A percentile compares a stretch with the other conserved stretches of the same genome.
These are phyloP conservation scores for Phytopythium cucurbitacearum DNA, from an alignment of 352 stramenopile species.

Conservation along the genomic window DNA sequence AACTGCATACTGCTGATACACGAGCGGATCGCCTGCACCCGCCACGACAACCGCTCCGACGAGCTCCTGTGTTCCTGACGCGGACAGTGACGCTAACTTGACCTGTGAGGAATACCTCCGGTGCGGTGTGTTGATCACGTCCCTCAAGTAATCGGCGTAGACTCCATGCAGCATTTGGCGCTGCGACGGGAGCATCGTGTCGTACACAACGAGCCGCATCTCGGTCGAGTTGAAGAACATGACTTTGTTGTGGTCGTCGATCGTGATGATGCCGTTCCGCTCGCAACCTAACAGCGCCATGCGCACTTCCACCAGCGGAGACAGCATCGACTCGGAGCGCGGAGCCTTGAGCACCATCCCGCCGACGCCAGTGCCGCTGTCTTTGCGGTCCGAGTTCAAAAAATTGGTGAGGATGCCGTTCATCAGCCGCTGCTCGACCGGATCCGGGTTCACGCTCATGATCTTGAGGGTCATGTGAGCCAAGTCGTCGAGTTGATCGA, in stretches of 20 bases:
- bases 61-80: too few relatives aligned
- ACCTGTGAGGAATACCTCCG: too few relatives aligned
- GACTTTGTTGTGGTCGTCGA: conserved; percentile 48
- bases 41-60: too few relatives aligned
- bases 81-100: too few relatives aligned
- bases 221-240: conserved; percentile 70
- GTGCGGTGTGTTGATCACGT: conserved; percentile 11
- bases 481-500: conserved; percentile 45
- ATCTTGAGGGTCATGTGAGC: conserved; percentile 63
- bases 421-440: conserved; percentile 53
- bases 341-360: conserved; percentile 33
- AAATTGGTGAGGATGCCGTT: conserved; percentile 50
- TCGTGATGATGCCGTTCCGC: conserved; percentile 43
- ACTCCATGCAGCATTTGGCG: conserved; percentile 55
- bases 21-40: background rate
- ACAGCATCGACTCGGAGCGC: conserved; percentile 29
- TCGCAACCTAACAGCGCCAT: conserved; percentile 62
- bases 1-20: conserved; percentile 56
- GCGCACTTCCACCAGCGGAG: conserved; percentile 47
- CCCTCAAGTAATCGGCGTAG: conserved; percentile 54
- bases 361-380: conserved; percentile 20
- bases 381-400: conserved; percentile 25
- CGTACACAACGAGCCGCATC: conserved; percentile 38
- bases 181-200: conserved; percentile 53
- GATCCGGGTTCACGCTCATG: conserved; percentile 63